Evolutionary conservation across 192 early-diverging fungal genomes (phyloP), one percentile per base, ranked within the genome.

Genomic region (Linderina pennispora): DNA sequence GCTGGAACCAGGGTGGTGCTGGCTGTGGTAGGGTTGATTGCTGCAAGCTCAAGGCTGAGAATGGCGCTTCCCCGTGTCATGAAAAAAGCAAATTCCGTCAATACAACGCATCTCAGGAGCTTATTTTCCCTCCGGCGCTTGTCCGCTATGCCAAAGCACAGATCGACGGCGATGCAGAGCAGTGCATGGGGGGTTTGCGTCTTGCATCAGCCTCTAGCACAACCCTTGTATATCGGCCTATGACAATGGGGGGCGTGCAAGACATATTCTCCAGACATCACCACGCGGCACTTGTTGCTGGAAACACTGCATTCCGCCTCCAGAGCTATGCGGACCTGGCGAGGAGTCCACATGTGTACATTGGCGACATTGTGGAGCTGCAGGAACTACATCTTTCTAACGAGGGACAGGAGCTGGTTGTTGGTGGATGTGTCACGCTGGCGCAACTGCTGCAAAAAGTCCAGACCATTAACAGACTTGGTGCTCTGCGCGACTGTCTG

Each of bases 351-450:
- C 60, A 58, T 34, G 75, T 83, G 8, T 78, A 70, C 58, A 60
- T 75, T 10, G 61, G 67, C 26, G 85, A 87, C 49, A 62, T 88
- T 15, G 25, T 24, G 11, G 85, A 87, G 56, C 67, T 88, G 14
- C 65, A 73, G 31, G 50, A 35, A 4, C 50, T 74, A 15, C 47
- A 57, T 36, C 57, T 61, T 40, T 58, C 45, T 5, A 45, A 59
- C 8, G 40, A 74, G 22, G 71, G 62, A 11, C 28, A 5, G 11
- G n/a, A 22, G 16, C 48, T 79, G n/a, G 39, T 48, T 18, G 58
- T 81, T 25, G 85, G 85, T 15, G 81, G 78, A 33, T 70, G 62
- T 38, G 55, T 75, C 24, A 86, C 73, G 17, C 38, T 86, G 31
- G 55, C 80, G 32, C 59, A 74, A 36, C 65, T 88, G 37, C 28